Evolutionary conservation across 345 rosid genomes (phyloP), one percentile per base, ranked within the genome.

Genomic region (Erysimum cheiranthoides): DNA sequence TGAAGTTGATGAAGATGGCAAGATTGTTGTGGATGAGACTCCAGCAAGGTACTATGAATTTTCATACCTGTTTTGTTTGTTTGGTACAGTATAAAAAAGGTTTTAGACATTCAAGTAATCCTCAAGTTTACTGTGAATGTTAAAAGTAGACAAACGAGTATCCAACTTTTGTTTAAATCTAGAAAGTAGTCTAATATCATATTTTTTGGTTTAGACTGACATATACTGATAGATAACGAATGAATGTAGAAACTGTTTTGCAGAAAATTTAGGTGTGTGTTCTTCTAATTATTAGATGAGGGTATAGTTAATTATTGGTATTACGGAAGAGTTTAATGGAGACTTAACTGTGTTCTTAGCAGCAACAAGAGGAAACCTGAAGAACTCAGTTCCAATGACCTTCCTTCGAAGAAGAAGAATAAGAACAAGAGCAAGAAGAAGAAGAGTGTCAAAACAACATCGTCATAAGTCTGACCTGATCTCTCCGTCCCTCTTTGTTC

Each of bases 361-460:
- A 94, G 98, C 69, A 84, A 88, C 42, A 94, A 92, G 81, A 85
- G 97, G 77, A 80, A 86, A 85, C 71, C 90, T 8, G 86, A 83
- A 63, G 97, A 86, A 75, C 74, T 82, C 28, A 87, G 84, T 75
- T 85, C 92, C 36, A 82, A 77, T 79, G 80, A 82, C 82, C 78
- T 77, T 76, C 84, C 89, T 58, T 81, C 89, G 0, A 87, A 86
- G 78, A 90, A 90, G 86, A 87, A 87, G 79, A 93, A 86, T 80
- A 85, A 83, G 66, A 89, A 87, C 58, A 75, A 81, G 47, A 68
- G 36, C 5, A 59, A 58, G 21, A 35, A 62, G 30, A 69, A 61
- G 46, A 61, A 52, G 25, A 21, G 25, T 17, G 36, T 14, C 2
- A 47, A 66, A 34, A 42, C 70, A 49, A 31, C 73, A 32, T 13